A percentile compares a stretch with the other conserved stretches of the same genome.
Evolutionary conservation across 2,329 filamentous ascomycete genomes (phyloP).

Genomic region (Nigrospora sphaerica): DNA sequence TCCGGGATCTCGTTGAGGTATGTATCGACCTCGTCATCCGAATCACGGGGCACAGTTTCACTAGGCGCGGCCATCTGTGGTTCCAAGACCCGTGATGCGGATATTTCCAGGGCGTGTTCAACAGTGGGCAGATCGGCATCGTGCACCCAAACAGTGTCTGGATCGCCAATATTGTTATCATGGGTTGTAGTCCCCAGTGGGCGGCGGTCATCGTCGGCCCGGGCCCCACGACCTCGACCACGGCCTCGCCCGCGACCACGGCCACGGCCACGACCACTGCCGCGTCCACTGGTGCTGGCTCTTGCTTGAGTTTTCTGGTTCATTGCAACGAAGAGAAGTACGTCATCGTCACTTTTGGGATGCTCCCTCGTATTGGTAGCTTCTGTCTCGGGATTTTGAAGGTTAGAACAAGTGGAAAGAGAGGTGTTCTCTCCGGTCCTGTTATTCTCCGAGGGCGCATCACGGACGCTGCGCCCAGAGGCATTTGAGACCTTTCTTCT

Average conservation of each 20-base stretch:
- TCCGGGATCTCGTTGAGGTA: neutral
- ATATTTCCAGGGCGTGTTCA: neutral
- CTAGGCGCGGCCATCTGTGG: neutral
- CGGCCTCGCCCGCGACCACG: neutral
- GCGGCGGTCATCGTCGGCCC: no score
- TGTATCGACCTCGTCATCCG: neutral
- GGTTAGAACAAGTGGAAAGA: no score
- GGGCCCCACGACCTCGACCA: neutral
- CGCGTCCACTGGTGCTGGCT: neutral
- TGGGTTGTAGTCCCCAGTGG: no score
- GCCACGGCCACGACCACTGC: neutral
- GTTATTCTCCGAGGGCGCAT: no score
- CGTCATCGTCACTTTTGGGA: no score
- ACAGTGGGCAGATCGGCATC: neutral
- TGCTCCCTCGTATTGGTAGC: no score
- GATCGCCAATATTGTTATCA: neutral
- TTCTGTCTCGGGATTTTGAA: no score
- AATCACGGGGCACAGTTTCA: neutral
- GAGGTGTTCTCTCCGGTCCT: no score
- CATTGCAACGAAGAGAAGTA: no score
- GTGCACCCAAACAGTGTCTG: neutral
- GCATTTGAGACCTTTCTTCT: no score
- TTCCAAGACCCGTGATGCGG: neutral
- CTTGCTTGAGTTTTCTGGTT: no score
- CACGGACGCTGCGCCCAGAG: no score